These are phyloP conservation scores for Jaapia argillacea DNA, from an alignment of 768 basidiomycete genomes.

Conservation along the genomic window DNA sequence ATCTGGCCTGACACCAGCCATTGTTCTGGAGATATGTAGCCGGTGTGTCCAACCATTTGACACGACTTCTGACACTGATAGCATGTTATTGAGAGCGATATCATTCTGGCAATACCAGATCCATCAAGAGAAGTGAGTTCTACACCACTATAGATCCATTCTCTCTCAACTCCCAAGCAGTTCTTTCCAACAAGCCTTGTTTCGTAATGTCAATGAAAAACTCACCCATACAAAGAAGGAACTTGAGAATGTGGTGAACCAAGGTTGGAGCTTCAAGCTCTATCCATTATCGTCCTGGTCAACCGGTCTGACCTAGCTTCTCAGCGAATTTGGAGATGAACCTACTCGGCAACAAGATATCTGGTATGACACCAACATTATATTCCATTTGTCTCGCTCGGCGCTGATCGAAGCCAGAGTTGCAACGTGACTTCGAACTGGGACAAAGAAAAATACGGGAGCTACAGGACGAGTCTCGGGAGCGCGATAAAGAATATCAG, in stretches of 20 bases:
- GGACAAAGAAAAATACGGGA: conserved; percentile 70
- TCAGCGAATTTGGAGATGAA: conserved; percentile 71
- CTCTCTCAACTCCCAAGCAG: too few relatives aligned
- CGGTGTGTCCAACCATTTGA: conserved; percentile 33
- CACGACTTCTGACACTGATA: neutral
- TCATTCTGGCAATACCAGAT: conserved; percentile 91
- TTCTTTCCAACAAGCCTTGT: conserved; percentile 77
- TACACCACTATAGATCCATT: too few relatives aligned
- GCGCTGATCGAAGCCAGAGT: conserved; percentile 30
- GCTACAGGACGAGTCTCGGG: conserved; percentile 61
- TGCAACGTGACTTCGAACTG: conserved; percentile 72
- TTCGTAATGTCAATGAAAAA: conserved; percentile 74
- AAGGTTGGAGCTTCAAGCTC: too few relatives aligned
- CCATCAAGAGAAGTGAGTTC: conserved; percentile 67
- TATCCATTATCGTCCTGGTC: too few relatives aligned
- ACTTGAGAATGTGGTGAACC: conserved; percentile 74
- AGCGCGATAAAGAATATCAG: conserved; percentile 80
- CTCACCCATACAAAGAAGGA: conserved; percentile 79
- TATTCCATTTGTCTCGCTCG: neutral
- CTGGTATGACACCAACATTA: conserved; percentile 34
- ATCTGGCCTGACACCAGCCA: conserved; percentile 67
- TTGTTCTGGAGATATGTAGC: conserved; percentile 73
- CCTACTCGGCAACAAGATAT: conserved; percentile 57
- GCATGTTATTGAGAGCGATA: conserved; percentile 42
- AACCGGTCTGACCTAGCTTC: too few relatives aligned